phyloP scores from a whole-genome alignment of 805 yeast genomes.

The Diddensiella caesifluorescens region DNA sequence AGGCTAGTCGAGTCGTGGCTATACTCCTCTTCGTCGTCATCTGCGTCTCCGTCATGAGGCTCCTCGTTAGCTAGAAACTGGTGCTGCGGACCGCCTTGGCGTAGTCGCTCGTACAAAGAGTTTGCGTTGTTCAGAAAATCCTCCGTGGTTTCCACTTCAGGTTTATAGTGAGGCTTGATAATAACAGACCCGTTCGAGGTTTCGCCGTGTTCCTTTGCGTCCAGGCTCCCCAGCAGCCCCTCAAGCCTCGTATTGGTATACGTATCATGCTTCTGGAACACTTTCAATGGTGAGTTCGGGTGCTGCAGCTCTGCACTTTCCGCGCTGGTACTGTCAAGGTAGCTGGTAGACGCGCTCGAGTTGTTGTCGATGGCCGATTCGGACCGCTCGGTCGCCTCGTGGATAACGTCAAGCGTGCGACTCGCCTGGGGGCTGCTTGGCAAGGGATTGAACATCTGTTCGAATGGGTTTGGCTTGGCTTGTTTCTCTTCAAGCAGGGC shows the following conservation, averaged over 20 bases:
- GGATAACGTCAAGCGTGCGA: not conserved
- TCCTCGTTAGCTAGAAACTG: not conserved
- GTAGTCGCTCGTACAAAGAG: conserved; percentile 23
- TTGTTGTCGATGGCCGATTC: not conserved
- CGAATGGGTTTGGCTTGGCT: not conserved
- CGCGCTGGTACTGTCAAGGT: not conserved
- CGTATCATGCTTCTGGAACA: conserved; percentile 27
- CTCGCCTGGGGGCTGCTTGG: not conserved
- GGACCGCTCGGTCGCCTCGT: not conserved
- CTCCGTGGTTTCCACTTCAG: not conserved
- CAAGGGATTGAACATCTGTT: conserved; percentile 4
- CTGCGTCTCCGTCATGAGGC: not conserved
- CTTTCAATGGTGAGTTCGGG: conserved; percentile 20
- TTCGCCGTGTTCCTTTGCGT: conserved; percentile 7
- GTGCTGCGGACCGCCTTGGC: not conserved
- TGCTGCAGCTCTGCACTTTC: not conserved
- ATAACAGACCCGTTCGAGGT: not conserved
- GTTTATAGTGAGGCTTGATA: not conserved
- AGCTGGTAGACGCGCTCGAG: not conserved
- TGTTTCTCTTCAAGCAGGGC: conserved; percentile 5
- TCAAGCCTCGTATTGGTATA: conserved; percentile 26
- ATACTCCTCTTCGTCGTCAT: not conserved
- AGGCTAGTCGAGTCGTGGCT: not conserved
- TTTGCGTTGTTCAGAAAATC: conserved; percentile 27
- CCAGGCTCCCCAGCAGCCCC: conserved; percentile 23